Evolutionary conservation across 768 basidiomycete genomes (phyloP).

Genomic region (Calocybe cyanea): DNA sequence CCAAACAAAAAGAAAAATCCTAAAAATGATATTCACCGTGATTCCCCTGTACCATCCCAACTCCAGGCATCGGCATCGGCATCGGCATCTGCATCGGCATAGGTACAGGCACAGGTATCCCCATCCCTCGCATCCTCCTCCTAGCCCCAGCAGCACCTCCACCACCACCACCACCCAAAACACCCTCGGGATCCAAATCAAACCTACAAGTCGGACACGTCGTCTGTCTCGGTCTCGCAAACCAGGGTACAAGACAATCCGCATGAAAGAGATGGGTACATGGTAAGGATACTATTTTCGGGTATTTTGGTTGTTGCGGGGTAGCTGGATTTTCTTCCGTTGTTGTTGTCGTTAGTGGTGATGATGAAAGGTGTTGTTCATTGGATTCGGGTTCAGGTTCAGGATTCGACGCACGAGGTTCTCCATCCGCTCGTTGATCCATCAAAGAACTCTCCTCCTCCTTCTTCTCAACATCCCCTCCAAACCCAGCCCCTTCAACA

Average conservation of each 20-base stretch:
- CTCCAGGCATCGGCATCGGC: no score
- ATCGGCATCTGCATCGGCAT: no score
- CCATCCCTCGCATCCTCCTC: neutral
- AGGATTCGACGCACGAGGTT: neutral
- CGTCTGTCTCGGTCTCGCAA: constrained; percentile 71
- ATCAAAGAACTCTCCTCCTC: constrained; percentile 1
- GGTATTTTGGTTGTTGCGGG: constrained; percentile 18
- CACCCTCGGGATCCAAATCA: constrained; percentile 74
- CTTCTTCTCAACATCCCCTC: constrained; percentile 18
- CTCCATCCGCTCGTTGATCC: neutral
- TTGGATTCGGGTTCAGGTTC: neutral
- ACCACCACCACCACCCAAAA: constrained; percentile 20
- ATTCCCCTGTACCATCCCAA: no score
- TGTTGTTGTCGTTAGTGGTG: constrained; percentile 3
- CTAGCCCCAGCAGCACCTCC: neutral
- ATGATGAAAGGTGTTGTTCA: neutral
- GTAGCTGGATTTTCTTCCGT: constrained; percentile 8
- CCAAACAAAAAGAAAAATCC: no score
- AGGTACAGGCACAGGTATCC: no score
- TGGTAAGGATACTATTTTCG: constrained; percentile 63
- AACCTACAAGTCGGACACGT: constrained; percentile 85
- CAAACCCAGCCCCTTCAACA: constrained; percentile 31
- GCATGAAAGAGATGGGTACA: constrained; percentile 84
- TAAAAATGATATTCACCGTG: no score
- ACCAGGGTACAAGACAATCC: constrained; percentile 78